Base-by-base conservation (phyloP, 768 basidiomycete species). In the Rhodotorula taiwanensis region DNA sequence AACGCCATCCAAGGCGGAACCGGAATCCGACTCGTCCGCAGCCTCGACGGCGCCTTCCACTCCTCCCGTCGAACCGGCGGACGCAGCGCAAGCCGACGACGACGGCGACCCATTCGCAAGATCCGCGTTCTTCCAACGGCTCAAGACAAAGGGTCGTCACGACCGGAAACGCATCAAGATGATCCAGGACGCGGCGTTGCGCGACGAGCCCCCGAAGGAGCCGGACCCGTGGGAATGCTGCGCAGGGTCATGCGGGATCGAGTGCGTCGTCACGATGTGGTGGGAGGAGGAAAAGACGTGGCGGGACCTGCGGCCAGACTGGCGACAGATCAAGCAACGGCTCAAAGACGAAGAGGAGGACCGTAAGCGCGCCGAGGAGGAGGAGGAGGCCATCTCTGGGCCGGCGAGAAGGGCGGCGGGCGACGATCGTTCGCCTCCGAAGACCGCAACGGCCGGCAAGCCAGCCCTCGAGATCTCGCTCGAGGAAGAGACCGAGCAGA, bases 241-340 rank as follows among this genome's bases (percentile, higher is more conserved):
- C 43, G 53, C 34, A 14, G 53, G 36, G 10, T 57, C 27, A 18
- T 64, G 63, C 27, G 58, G 33, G 5, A 33, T 64, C n/a, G 63
- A 59, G 16, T 64, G 63, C 18, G 63, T 64, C 11, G 52, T 45
- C 13, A 23, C 27, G 21, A 36, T 30, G 14, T 59, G 63, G 63
- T 64, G 63, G 63, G 63, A 64, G 27, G 63, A 64, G 21, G 63
- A 64, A 21, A 59, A 60, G 49, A 59, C 53, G 58, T 64, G 62
- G 63, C 57, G 63, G 21, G 63, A 64, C 48, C 25, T 64, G 7
- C 63, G 58, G 20, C 28, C 52, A 2, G 58, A 59, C 16, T 64
- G 63, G 63, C 55, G 53, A 36, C 16, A 20, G 25, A 64, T 64
- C 42, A 59, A 55, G 55, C 43, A 43, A 6, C 49, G 41, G 10